Conservation (phyloP, 768 basidiomycete genomes). For the Phaeotremella skinneri region DNA sequence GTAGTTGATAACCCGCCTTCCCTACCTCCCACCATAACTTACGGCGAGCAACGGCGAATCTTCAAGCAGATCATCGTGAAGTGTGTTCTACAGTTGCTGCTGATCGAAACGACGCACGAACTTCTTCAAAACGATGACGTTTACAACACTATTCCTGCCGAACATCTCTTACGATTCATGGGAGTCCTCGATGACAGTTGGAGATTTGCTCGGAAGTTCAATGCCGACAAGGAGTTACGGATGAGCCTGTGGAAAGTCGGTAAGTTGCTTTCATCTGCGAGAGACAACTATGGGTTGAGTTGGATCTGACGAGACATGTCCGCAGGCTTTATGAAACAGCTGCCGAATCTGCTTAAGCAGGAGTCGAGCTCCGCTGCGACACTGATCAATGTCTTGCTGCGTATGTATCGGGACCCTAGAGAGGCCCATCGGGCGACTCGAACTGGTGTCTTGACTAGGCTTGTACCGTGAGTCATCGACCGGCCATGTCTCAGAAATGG, state of each 20-base stretch:
- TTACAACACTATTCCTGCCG: conserved; percentile 88
- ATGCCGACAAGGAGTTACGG: conserved; percentile 94
- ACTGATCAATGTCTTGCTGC: conserved; percentile 81
- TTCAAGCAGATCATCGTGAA: conserved; percentile 99
- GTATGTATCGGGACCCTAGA: conserved; percentile 92
- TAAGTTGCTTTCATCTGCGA: conserved; percentile 55
- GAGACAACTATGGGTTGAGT: neutral
- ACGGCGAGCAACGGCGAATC: conserved; percentile 69
- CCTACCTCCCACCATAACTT: conserved; percentile 36
- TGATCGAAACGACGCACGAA: conserved; percentile 97
- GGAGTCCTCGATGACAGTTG: conserved; percentile 94
- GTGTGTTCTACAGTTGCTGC: conserved; percentile 91
- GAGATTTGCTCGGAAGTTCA: conserved; percentile 94
- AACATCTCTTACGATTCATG: conserved; percentile 89
- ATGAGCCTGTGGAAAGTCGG: conserved; percentile 99
- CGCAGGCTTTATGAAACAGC: conserved; percentile 97
- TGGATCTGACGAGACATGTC: neutral
- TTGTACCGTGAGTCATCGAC: conserved; percentile 67
- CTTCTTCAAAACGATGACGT: conserved; percentile 87
- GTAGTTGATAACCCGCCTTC: conserved; percentile 58
- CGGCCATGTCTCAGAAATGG: conserved; percentile 23
- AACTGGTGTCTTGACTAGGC: conserved; percentile 70
- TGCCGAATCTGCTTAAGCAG: conserved; percentile 95
- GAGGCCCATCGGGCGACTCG: conserved; percentile 63
- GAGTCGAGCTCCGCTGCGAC: conserved; percentile 97